Evolutionary conservation across 2,329 filamentous ascomycete species (phyloP).

Genomic region (Fusarium sp.): DNA sequence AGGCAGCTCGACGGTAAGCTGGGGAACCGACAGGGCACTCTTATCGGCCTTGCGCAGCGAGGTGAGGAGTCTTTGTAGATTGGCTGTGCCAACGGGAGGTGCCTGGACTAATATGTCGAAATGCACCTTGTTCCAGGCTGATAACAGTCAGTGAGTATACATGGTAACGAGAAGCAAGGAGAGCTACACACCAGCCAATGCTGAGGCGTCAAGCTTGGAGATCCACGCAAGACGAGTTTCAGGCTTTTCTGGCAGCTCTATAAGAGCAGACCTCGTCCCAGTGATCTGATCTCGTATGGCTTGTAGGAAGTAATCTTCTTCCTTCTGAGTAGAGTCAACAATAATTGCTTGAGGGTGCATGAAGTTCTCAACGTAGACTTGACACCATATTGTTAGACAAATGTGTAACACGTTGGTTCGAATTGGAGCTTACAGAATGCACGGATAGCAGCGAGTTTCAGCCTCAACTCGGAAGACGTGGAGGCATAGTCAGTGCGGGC

Average conservation of each 20-base stretch:
- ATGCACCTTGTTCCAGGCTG: slow-evolving; percentile 80
- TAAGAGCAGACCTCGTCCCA: slow-evolving; percentile 67
- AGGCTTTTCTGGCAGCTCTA: slow-evolving; percentile 75
- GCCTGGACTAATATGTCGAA: slow-evolving; percentile 89
- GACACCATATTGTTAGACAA: slow-evolving; percentile 1
- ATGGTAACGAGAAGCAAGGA: slow-evolving; percentile 22
- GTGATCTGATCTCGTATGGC: slow-evolving; percentile 66
- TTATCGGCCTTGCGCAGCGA: slow-evolving; percentile 83
- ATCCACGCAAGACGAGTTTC: slow-evolving; percentile 79
- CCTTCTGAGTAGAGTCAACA: slow-evolving; percentile 72
- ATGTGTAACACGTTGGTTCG: not conserved
- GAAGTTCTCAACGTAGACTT: slow-evolving; percentile 74
- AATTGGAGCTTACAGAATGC: slow-evolving; percentile 65
- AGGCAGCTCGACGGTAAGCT: slow-evolving; percentile 87
- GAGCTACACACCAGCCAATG: slow-evolving; percentile 67
- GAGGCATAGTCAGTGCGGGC: slow-evolving; percentile 78
- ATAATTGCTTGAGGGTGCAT: slow-evolving; percentile 82
- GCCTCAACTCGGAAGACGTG: slow-evolving; percentile 75
- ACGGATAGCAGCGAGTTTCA: slow-evolving; percentile 70
- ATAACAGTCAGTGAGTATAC: slow-evolving; percentile 23
- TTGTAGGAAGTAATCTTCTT: slow-evolving; percentile 74
- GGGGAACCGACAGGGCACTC: slow-evolving; percentile 72
- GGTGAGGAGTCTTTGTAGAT: slow-evolving; percentile 77
- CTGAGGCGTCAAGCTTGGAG: slow-evolving; percentile 76
- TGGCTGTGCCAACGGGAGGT: slow-evolving; percentile 74